Evolutionary conservation across 305 asterid genomes (phyloP).

Genomic region (Andrographis paniculata): DNA sequence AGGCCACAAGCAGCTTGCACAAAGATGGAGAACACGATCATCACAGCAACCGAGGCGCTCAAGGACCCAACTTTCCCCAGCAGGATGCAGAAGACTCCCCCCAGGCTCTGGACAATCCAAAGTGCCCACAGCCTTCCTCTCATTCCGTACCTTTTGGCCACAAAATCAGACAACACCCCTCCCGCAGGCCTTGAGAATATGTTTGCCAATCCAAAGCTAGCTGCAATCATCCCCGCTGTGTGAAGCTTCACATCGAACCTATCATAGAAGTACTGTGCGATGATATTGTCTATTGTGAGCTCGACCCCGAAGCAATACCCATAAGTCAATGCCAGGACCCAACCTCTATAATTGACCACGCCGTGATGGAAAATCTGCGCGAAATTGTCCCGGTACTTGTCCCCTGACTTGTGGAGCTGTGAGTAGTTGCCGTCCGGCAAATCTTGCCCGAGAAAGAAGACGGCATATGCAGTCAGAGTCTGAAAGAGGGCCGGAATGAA

Average conservation of each 20-base stretch:
- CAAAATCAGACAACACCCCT: constrained; percentile 56
- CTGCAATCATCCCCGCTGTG: constrained; percentile 67
- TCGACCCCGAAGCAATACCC: constrained; percentile 88
- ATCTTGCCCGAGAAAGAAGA: constrained; percentile 73
- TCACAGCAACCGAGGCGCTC: constrained; percentile 37
- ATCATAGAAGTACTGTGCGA: constrained; percentile 77
- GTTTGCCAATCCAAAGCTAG: constrained; percentile 75
- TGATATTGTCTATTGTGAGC: constrained; percentile 65
- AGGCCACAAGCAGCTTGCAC: constrained; percentile 91
- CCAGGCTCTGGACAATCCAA: constrained; percentile 58
- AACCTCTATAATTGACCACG: constrained; percentile 52
- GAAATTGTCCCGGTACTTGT: constrained; percentile 50
- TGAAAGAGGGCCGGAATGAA: constrained; percentile 72
- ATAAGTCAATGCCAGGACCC: constrained; percentile 70
- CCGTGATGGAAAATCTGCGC: constrained; percentile 32
- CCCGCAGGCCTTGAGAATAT: constrained; percentile 76
- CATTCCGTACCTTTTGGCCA: constrained; percentile 63
- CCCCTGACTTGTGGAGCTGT: constrained; percentile 52
- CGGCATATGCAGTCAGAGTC: constrained; percentile 45
- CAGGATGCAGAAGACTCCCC: constrained; percentile 58
- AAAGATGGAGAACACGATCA: constrained; percentile 66
- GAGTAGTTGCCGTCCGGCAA: constrained; percentile 73
- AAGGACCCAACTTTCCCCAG: constrained; percentile 55
- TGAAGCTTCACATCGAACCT: constrained; percentile 63
- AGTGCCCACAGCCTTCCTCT: constrained; percentile 73